These are phyloP conservation scores for Phytophthora sp. DNA, from an alignment of 352 stramenopile genomes.

Conservation along the genomic window DNA sequence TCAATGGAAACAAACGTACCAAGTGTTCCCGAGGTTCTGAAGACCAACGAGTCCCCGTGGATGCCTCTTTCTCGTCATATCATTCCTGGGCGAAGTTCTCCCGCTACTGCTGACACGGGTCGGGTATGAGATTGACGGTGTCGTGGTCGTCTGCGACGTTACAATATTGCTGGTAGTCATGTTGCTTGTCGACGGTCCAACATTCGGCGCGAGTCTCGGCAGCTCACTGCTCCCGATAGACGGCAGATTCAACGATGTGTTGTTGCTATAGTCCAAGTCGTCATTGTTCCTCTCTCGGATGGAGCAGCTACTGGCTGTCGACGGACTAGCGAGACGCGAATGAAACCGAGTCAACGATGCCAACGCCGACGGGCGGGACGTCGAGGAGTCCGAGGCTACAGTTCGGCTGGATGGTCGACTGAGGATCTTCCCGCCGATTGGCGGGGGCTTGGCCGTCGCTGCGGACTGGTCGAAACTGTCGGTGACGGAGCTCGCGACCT, in stretches of 20 bases:
- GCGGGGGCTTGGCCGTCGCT: slow-evolving; percentile 18
- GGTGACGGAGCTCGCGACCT: slow-evolving; percentile 25
- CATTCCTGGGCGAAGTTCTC: slow-evolving; percentile 22
- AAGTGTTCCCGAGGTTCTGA: slow-evolving; percentile 85
- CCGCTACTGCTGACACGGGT: slow-evolving; percentile 15
- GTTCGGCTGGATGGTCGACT: slow-evolving; percentile 38
- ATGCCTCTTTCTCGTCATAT: slow-evolving; percentile 34
- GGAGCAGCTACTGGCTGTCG: slow-evolving; percentile 31
- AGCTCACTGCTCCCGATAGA: slow-evolving; percentile 25
- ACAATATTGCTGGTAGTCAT: slow-evolving; percentile 37
- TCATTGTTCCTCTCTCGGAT: slow-evolving; percentile 23
- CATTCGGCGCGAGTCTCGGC: slow-evolving; percentile 21
- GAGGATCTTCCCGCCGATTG: slow-evolving; percentile 43
- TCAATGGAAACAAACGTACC: slow-evolving; percentile 33
- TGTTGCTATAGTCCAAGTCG: slow-evolving; percentile 22
- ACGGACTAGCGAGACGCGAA: slow-evolving; percentile 37
- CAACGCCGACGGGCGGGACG: slow-evolving; percentile 42
- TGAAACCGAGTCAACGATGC: slow-evolving; percentile 58
- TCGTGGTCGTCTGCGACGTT: slow-evolving; percentile 21
- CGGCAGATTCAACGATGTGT: slow-evolving; percentile 26
- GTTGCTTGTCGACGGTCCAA: slow-evolving; percentile 19
- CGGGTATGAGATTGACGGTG: slow-evolving; percentile 20
- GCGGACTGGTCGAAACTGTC: slow-evolving; percentile 41
- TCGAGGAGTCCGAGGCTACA: slow-evolving; percentile 30
- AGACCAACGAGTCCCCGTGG: slow-evolving; percentile 62